These are phyloP conservation scores for Knufia petricola DNA, from an alignment of 2,329 filamentous ascomycete genomes.

Conservation along the genomic window DNA sequence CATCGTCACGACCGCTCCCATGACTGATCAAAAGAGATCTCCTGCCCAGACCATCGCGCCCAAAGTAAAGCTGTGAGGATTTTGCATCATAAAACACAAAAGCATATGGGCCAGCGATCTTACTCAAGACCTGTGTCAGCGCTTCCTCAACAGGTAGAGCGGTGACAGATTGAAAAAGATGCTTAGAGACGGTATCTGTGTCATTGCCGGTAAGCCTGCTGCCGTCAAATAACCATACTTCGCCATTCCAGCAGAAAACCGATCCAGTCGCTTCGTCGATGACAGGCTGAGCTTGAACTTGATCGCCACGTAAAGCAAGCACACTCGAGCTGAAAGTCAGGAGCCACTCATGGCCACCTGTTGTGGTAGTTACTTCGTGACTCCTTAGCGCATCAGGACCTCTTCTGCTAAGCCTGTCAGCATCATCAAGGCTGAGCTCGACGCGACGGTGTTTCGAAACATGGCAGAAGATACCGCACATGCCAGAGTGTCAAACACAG, in stretches of 20 bases:
- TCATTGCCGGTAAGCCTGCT: slow-evolving; percentile 62
- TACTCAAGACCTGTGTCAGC: slow-evolving; percentile 47
- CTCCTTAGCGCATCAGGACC: slow-evolving; percentile 37
- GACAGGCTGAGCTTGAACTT: slow-evolving; percentile 65
- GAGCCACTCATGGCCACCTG: slow-evolving; percentile 25
- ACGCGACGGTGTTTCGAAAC: slow-evolving; percentile 27
- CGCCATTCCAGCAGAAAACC: slow-evolving; percentile 91
- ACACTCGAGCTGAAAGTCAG: slow-evolving; percentile 73
- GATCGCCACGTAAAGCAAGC: slow-evolving; percentile 72
- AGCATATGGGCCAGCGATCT: slow-evolving; percentile 73
- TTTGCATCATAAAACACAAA: slow-evolving; percentile 70
- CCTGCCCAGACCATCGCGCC: slow-evolving; percentile 76
- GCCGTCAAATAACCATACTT: slow-evolving; percentile 70
- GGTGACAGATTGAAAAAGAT: slow-evolving; percentile 42
- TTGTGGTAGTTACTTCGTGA: slow-evolving; percentile 18
- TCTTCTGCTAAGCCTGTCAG: slow-evolving; percentile 30
- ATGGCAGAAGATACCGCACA: slow-evolving; percentile 47
- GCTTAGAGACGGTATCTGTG: slow-evolving; percentile 56
- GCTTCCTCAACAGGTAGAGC: slow-evolving; percentile 22
- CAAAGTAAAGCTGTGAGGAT: slow-evolving; percentile 61
- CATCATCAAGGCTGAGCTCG: slow-evolving; percentile 28
- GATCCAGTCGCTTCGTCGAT: slow-evolving; percentile 47
- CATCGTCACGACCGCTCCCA: slow-evolving; percentile 29
- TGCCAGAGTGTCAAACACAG: no score
- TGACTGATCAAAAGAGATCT: slow-evolving; percentile 57